Base-by-base conservation (phyloP, 2,329 filamentous ascomycete genomes). In the Hymenoscyphus infarciens region DNA sequence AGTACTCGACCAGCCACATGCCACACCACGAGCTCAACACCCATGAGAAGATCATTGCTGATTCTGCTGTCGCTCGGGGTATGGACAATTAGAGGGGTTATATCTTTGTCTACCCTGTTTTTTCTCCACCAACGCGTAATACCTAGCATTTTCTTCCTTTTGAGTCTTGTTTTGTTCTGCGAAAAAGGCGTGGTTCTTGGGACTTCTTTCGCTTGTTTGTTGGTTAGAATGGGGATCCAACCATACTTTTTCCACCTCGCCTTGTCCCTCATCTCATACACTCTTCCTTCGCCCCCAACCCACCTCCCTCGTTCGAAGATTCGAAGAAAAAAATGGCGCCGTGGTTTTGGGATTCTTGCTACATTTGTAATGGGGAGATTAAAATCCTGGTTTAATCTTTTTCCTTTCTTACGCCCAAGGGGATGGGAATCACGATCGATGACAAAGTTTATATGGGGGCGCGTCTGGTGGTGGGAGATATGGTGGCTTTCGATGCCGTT, bases 1-100 rank as follows among this genome's bases (percentile, higher is more conserved):
- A 63, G 39, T 61, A 61, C 58, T 63, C 62, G 7, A 33, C 16
- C 58, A 38, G 31, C 58, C 45, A 52, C 19, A 10, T 38, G 2
- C 35, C 35, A 38, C 35, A 15, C 35, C 35, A 38, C 13, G 35
- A 38, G 13, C 35, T 38, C 13, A 38, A 25, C 19, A 5, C 45
- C 1, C 45, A 22, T 10, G 45, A 52, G 45, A 52, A 52, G 45
- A 22, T 25, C n/a, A 52, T 25, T 19, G 19, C 8, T 22, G 22
- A 22, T n/a, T 22, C 10, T 3, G 10, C 10, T 19, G 45, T 52
- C 3, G 19, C 45, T 52, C 45, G 13, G 2, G 8, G 25, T 5
- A 22, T 52, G 1, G 45, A 52, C 19, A 2, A 7, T 22, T 52
- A 52, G 22, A 22, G 19, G 5, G 19, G 5, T 5, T 13, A 19